phyloP scores from a whole-genome alignment of 805 yeast species.

The Huiozyma sinensis region DNA sequence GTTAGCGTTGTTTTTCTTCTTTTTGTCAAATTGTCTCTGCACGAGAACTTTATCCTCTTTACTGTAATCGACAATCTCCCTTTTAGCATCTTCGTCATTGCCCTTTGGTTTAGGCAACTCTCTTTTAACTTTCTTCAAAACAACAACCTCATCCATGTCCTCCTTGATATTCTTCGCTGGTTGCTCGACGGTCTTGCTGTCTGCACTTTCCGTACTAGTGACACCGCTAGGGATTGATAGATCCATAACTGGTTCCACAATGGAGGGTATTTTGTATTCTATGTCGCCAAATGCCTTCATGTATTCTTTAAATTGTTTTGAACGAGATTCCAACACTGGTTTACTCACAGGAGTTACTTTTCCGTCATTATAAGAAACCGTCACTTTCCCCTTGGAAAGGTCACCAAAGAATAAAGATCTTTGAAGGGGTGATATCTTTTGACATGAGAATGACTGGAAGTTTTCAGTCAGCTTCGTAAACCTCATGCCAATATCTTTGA shows the following conservation, averaged over 20 bases:
- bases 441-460: too few relatives aligned
- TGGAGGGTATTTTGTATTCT: conserved; percentile 6
- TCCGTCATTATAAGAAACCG: conserved; percentile 5
- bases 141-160: conserved; percentile 31
- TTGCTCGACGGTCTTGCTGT: conserved; percentile 1
- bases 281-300: conserved; percentile 10
- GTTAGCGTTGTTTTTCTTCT: conserved; percentile 10
- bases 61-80: conserved; percentile 34
- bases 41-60: conserved; percentile 35
- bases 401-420: conserved; percentile 8
- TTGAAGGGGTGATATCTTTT: too few relatives aligned
- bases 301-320: conserved; percentile 10
- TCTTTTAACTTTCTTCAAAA: conserved; percentile 26
- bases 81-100: conserved; percentile 1
- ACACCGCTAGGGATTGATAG: neutral
- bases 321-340: conserved; percentile 3
- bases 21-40: conserved; percentile 2
- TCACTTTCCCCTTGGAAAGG: conserved; percentile 2
- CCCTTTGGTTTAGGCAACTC: conserved; percentile 4
- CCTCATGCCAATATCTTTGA: neutral
- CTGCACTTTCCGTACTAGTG: conserved; percentile 1
- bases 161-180: conserved; percentile 4
- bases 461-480: neutral
- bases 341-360: conserved; percentile 1
- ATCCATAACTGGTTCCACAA: conserved; percentile 3